Evolutionary conservation across 2,329 filamentous ascomycete species (phyloP), one percentile per base, ranked within the genome.

Genomic region (Penicillium oxalicum): DNA sequence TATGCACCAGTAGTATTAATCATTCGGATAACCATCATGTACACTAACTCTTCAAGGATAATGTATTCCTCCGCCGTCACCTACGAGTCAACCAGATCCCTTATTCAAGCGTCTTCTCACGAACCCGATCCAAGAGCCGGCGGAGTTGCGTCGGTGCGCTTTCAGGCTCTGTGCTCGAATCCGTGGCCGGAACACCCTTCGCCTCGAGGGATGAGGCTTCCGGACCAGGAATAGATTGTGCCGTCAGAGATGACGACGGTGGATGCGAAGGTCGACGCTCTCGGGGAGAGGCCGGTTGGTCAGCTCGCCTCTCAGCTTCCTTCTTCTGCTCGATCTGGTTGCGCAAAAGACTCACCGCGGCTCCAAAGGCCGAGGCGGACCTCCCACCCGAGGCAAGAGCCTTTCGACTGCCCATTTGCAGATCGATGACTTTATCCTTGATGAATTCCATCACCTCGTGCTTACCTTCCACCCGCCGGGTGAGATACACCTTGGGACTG

Each of bases 401-500:
- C n/a, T 33, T 53, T 9, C 35, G 47, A 5, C 47, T 35, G 0
- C 52, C 57, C 8, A 54, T 51, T 26, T 60, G 57, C 39, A 60
- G 44, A 36, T 57, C 53, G 39, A 54, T 42, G 36, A 56, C 53
- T n/a, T 61, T 55, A 11, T 67, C 60, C 41, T 60, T 61, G 26
- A 65, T 60, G 36, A 68, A 55, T 37, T 61, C 61, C 58, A 66
- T 54, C 29, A 71, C 58, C 7, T 67, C 62, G 44, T 63, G 61
- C 53, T 63, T 70, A 3, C 63, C 68, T 48, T 79, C 76, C 4
- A 79, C 74, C 18, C 77, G 68, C 28, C 77, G 68, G 1, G 71
- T 79, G 25, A 79, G 62, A 57, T 84, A 86, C 12, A 87, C 74
- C 13, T 76, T 83, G 1, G 82, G 75, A 32, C 66, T 61, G 28